Evolutionary conservation across 2,329 filamentous ascomycete species (phyloP), one percentile per base, ranked within the genome.

Genomic region (Phaeosphaeria sp.): DNA sequence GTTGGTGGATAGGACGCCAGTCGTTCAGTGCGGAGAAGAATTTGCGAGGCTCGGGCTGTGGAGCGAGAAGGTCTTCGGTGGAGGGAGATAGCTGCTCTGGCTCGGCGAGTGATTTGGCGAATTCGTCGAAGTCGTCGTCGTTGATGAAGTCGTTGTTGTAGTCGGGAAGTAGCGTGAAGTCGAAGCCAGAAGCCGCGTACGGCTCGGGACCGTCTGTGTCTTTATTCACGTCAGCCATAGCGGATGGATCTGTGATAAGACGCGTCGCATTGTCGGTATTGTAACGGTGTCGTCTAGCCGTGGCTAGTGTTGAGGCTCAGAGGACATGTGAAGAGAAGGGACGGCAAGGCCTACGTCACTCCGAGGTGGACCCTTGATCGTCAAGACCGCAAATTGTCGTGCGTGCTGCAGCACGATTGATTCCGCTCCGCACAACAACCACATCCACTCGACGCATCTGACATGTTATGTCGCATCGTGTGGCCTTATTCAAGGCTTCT

Each of bases 11-110:
- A 0, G 95, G 95, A 17, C 91, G 89, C 95, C 95, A 99, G 81
- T 99, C 95, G 76, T 96, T 96, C 72, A 96, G 87, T 42, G 95
- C 94, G 3, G 92, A 91, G 69, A 98, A 92, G 74, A 93, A 93
- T 50, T 86, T 62, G 17, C 65, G 67, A 0, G 60, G 55, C 73
- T 79, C 58, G 71, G 79, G 72, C 79, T 81, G 63, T 66, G 82
- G 59, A 70, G 75, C 62, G 50, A 78, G 71, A 44, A 74, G 79
- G 76, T 90, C 88, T 49, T 84, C 79, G 49, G 85, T 82, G 13
- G 84, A 88, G 36, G 90, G 88, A 42, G 89, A 84, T 1, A 33
- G 50, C 20, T 87, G 86, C 60, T 96, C 92, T 0, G 93, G 92
- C 1, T 91, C 91, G n/a, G 87, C 85, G 9, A 97, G 85, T 7